phyloP scores from a whole-genome alignment of 129 eudicot genomes.

The Solidago caesia region DNA sequence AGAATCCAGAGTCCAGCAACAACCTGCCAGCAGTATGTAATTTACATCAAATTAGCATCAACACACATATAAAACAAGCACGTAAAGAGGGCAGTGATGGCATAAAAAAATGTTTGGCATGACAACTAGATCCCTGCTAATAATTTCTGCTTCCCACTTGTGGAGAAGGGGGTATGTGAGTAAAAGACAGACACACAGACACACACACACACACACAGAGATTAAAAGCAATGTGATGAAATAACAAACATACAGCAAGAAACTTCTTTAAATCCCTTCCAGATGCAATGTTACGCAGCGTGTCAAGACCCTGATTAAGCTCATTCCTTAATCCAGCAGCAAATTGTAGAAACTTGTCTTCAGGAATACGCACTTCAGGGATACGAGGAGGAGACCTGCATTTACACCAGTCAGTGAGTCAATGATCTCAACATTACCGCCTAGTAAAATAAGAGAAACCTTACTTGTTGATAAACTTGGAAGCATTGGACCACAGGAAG shows the following conservation, averaged over 20 bases:
- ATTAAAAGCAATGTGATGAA: constrained; percentile 7
- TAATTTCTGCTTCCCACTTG: too few species aligned
- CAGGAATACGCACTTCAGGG: constrained; percentile 77
- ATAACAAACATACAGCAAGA: constrained; percentile 55
- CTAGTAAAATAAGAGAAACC: constrained; percentile 4
- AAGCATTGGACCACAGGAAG: constrained; percentile 82
- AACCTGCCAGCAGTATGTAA: constrained; percentile 45
- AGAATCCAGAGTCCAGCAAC: constrained; percentile 73
- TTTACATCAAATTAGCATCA: constrained; percentile 6
- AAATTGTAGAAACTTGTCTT: constrained; percentile 53
- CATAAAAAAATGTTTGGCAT: not conserved
- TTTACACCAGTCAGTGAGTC: constrained; percentile 15
- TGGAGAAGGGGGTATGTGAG: too few species aligned
- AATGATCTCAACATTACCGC: not conserved
- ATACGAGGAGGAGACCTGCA: constrained; percentile 69
- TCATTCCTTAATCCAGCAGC: constrained; percentile 68
- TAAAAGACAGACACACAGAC: too few species aligned
- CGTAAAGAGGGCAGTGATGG: not conserved
- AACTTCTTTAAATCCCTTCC: constrained; percentile 87
- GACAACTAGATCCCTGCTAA: too few species aligned
- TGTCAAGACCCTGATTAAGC: constrained; percentile 51
- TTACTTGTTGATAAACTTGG: constrained; percentile 77
- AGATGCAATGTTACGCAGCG: constrained; percentile 65
- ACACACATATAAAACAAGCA: not conserved
- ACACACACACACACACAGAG: not conserved